These are phyloP conservation scores for Canna indica DNA, from an alignment of 176 grass and related monocot genomes.

Conservation along the genomic window DNA sequence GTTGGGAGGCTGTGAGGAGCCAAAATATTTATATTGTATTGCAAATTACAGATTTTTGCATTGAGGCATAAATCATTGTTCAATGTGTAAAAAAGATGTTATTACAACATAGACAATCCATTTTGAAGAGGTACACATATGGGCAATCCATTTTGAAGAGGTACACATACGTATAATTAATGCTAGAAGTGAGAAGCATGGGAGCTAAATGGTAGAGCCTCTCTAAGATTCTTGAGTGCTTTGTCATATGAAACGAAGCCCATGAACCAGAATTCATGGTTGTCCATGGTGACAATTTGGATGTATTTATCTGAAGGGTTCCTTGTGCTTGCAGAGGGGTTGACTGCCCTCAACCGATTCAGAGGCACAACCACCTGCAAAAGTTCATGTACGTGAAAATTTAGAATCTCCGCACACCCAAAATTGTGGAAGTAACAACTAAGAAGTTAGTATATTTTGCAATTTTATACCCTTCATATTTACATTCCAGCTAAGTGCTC, in stretches of 20 bases:
- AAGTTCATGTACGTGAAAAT: background rate
- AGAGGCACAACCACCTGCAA: background rate
- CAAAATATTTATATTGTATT: background rate
- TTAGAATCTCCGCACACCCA: too few species aligned
- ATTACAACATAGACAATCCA: background rate
- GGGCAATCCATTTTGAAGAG: background rate
- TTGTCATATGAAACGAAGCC: background rate
- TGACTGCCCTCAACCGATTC: background rate
- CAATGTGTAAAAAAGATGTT: background rate
- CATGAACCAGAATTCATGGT: constrained; percentile 10
- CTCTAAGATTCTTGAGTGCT: background rate
- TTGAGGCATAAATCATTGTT: background rate
- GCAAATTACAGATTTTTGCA: background rate
- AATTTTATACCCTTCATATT: too few species aligned
- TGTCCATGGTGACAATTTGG: background rate
- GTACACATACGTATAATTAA: background rate
- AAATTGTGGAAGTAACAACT: too few species aligned
- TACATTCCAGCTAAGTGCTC: too few species aligned
- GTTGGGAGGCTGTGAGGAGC: background rate
- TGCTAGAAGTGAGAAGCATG: background rate
- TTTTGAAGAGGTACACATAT: background rate
- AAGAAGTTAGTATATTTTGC: too few species aligned
- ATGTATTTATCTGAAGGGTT: background rate
- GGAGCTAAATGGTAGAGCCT: background rate
- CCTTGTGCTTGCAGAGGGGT: background rate